A percentile compares a stretch with the other conserved stretches of the same genome.
Evolutionary conservation across 2,329 filamentous ascomycete genomes (phyloP).

Genomic region (Daldinia sp.): DNA sequence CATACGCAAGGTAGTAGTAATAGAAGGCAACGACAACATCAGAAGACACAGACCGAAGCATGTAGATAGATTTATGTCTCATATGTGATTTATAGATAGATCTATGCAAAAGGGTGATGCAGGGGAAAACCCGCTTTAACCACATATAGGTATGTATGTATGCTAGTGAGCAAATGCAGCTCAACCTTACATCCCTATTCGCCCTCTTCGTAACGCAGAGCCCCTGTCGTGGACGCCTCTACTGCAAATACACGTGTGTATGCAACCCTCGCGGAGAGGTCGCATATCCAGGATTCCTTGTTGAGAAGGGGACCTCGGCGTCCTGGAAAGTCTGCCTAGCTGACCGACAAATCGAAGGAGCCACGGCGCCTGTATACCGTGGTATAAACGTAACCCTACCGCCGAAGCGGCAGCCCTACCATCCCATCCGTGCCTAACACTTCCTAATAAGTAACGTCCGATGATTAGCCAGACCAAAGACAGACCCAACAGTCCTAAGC

Average conservation of each 20-base stretch:
- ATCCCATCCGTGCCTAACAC: slow-evolving; percentile 8
- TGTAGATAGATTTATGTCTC: not conserved
- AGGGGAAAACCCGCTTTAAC: not conserved
- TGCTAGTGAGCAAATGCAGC: not conserved
- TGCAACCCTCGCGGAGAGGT: slow-evolving; percentile 10
- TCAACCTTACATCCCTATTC: not conserved
- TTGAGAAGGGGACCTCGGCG: not conserved
- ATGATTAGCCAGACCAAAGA: not conserved
- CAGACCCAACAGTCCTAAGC: slow-evolving; percentile 5
- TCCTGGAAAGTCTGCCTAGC: slow-evolving; percentile 17
- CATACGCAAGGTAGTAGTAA: not conserved
- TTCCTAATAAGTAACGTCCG: not conserved
- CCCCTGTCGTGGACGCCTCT: slow-evolving; percentile 3
- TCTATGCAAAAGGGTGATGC: not conserved
- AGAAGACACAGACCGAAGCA: not conserved
- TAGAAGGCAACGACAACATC: not conserved
- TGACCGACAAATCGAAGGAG: not conserved
- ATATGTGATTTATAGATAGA: not conserved
- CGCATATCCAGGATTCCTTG: slow-evolving; percentile 20
- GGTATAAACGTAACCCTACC: slow-evolving; percentile 30
- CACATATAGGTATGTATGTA: not conserved
- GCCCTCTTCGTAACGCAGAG: slow-evolving; percentile 1
- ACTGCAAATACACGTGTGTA: slow-evolving; percentile 1
- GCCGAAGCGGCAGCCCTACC: slow-evolving; percentile 18
- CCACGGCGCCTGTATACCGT: slow-evolving; percentile 13